Evolutionary conservation across 768 basidiomycete genomes (phyloP).

Genomic region (Wakefieldia striispora): DNA sequence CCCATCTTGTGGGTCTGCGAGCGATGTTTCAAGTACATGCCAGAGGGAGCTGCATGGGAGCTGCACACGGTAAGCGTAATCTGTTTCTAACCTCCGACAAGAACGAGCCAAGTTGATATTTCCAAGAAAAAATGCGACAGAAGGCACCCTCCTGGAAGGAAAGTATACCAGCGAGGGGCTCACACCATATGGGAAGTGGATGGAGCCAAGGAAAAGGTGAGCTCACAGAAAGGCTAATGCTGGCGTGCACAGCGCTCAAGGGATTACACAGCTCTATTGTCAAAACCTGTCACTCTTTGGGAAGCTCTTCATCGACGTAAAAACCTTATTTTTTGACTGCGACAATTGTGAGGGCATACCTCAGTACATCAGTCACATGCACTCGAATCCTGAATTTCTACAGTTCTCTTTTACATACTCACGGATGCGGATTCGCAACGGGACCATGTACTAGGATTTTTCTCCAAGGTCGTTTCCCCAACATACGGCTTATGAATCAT

Average conservation of each 20-base stretch:
- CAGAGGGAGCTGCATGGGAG: conserved; percentile 68
- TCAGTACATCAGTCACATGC: neutral
- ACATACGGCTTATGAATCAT: neutral
- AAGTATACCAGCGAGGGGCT: conserved; percentile 87
- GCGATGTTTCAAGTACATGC: conserved; percentile 96
- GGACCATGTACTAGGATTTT: conserved; percentile 78
- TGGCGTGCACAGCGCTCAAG: neutral
- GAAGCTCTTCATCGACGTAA: conserved; percentile 98
- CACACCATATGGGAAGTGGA: conserved; percentile 96
- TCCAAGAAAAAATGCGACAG: conserved; percentile 63
- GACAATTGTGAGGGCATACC: conserved; percentile 66
- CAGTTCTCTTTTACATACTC: conserved; percentile 86
- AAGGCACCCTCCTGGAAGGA: conserved; percentile 78
- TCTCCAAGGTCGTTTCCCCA: conserved; percentile 50
- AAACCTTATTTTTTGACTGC: conserved; percentile 89
- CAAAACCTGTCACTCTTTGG: conserved; percentile 95
- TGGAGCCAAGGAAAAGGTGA: conserved; percentile 79
- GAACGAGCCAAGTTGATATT: conserved; percentile 10
- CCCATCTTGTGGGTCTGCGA: conserved; percentile 81
- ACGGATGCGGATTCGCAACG: conserved; percentile 78
- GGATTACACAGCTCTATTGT: conserved; percentile 74
- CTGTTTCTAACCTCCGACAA: conserved; percentile 4
- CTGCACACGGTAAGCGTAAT: conserved; percentile 54
- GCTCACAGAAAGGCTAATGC: conserved; percentile 11
- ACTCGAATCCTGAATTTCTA: neutral